phyloP scores from a whole-genome alignment of 345 rosid species.

The Trapa bicornis region DNA sequence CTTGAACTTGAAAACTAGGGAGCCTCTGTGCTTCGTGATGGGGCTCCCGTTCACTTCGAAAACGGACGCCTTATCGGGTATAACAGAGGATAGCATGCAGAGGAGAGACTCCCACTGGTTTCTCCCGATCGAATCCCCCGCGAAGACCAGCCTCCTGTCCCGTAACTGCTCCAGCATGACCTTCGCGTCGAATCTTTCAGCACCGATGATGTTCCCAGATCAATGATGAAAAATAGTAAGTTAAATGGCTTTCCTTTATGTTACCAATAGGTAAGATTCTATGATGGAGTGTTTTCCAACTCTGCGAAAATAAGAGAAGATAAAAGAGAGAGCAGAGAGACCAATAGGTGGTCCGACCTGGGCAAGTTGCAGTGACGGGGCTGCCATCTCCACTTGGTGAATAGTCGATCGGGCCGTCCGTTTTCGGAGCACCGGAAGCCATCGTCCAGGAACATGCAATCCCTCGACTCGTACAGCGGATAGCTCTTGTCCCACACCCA shows the following conservation, averaged over 20 bases:
- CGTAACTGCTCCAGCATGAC: constrained; percentile 72
- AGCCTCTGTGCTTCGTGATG: constrained; percentile 84
- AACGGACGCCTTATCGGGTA: constrained; percentile 39
- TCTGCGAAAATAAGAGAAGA: neutral
- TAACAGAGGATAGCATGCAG: constrained; percentile 67
- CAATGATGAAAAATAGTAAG: too few species aligned
- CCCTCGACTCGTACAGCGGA: constrained; percentile 77
- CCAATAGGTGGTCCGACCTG: constrained; percentile 28
- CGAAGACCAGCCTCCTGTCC: constrained; percentile 74
- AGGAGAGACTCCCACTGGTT: constrained; percentile 95
- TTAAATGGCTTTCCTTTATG: too few species aligned
- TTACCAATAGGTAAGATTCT: too few species aligned
- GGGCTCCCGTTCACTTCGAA: constrained; percentile 84
- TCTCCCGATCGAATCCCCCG: constrained; percentile 90
- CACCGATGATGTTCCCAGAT: neutral
- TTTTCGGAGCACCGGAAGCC: constrained; percentile 84
- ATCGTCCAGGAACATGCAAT: constrained; percentile 65
- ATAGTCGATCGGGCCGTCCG: constrained; percentile 79
- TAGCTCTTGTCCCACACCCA: constrained; percentile 96
- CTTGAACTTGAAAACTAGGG: constrained; percentile 59
- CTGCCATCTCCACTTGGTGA: constrained; percentile 96
- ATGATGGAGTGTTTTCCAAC: neutral
- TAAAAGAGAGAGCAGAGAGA: neutral
- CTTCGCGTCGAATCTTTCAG: constrained; percentile 58
- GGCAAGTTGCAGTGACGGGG: constrained; percentile 71